Base-by-base conservation (phyloP, 2,329 filamentous ascomycete genomes). In the Arthrinium puccinioides region DNA sequence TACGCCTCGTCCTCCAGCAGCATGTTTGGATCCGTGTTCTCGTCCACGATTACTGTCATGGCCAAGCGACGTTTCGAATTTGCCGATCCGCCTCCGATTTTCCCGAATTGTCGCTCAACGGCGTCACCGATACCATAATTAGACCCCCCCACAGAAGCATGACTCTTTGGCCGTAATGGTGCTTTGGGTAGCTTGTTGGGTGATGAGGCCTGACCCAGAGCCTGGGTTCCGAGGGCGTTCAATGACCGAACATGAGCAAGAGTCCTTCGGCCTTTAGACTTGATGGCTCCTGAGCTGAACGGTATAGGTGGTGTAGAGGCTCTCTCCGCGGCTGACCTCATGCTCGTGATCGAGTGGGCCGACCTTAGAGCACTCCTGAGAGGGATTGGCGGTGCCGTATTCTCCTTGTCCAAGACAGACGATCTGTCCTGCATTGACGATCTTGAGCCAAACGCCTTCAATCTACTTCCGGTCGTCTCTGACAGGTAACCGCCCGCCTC, bases 1-100 rank as follows among this genome's bases (percentile, higher is more conserved):
- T n/a, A n/a, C n/a, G n/a, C n/a, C n/a, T n/a, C n/a, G n/a, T 43
- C 19, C 37, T 15, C 43, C 43, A 10, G 20, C 29, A 9, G 21
- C 25, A 1, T 18, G 13, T 23, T 39, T 33, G 52, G 53, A 21
- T 47, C 49, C 3, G 56, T 33, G 24, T 56, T 57, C 37, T 56
- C 52, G 18, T 29, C 16, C 31, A 47, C 52, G 1, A 30, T 32
- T 2, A 39, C 23, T 9, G 25, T 27, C 10, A 7, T n/a, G n/a
- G n/a, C n/a, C n/a, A n/a, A n/a, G n/a, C n/a, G 44, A 15, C 28
- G 42, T 29, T 41, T 47, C 8, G 47, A 45, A 20, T 31, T 38
- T 6, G 34, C 32, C 6, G 38, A 38, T n/a, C n/a, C n/a, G 2
- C 29, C 34, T 23, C 36, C 31, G 2, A 37, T 9, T 16, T 48